Evolutionary conservation across 768 basidiomycete species (phyloP), one percentile per base, ranked within the genome.

Genomic region (Rubroboletus satanas): DNA sequence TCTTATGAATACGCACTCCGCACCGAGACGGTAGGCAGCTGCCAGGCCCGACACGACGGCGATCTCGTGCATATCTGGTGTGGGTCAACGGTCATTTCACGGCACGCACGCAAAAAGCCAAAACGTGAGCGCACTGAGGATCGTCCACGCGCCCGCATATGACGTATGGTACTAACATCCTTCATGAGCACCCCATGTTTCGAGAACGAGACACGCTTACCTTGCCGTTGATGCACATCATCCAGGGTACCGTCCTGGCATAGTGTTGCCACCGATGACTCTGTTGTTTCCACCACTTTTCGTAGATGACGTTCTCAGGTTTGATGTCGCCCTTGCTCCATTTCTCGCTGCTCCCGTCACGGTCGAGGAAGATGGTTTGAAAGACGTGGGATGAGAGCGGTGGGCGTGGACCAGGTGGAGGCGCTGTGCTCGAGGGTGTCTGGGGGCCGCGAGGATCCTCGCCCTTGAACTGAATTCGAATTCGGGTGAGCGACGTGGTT

Each of bases 31-130:
- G 17, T 44, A 28, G 28, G 43, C 43, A 4, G 43, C 43, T 11
- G 43, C 37, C 7, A 57, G 26, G 33, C 56, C 41, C 0, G 52
- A 54, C 3, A 55, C 37, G 17, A 45, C 26, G 1, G 43, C 37
- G 9, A 49, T 54, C 45, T 54, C 46, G n/a, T 54, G 48, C 43
- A 48, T 49, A 35, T 53, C 51, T 44, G 15, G 4, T 15, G 33
- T 12, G 28, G 28, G 28, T 47, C 15, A 36, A 21, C 21, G 21
- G 21, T 21, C 21, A 2, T 17, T 36, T 18, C 42, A 23, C 12
- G 31, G 18, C 11, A 15, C 10, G 14, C 15, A 31, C 10, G 29
- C 21, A 36, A 12, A 35, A 21, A 21, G 21, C 21, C 21, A 48
- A 26, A 7, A 31, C 5, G 26, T 15, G 18, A 12, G 8, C 42